Evolutionary conservation across 2,329 filamentous ascomycete species (phyloP).

Genomic region (Periconia sp.): DNA sequence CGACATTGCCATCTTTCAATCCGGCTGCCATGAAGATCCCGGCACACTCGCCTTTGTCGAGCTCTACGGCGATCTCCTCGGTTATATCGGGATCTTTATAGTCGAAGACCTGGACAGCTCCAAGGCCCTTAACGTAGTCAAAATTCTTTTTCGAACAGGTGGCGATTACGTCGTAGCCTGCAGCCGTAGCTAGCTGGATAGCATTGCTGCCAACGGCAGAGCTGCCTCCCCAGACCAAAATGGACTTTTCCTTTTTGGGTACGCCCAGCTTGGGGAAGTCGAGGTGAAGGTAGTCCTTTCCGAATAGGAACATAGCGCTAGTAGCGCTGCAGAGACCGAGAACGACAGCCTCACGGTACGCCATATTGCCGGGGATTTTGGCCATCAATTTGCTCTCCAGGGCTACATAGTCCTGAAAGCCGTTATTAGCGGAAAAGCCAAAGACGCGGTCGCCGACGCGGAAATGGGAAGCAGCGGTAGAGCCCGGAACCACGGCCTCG

Average conservation of each 20-base stretch:
- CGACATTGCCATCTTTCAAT: no score
- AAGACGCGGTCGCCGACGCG: conserved; percentile 50
- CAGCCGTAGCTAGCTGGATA: conserved; percentile 45
- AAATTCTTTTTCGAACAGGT: conserved; percentile 55
- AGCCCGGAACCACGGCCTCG: conserved; percentile 47
- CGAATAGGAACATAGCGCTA: conserved; percentile 45
- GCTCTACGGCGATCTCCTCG: no score
- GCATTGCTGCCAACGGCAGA: conserved; percentile 44
- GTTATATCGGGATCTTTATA: conserved; percentile 54
- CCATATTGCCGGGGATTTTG: conserved; percentile 38
- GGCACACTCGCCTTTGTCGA: no score
- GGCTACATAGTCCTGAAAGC: conserved; percentile 33
- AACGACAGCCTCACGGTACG: conserved; percentile 44
- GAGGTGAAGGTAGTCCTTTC: conserved; percentile 37
- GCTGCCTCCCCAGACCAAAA: conserved; percentile 56
- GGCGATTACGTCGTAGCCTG: conserved; percentile 46
- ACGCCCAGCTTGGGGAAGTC: conserved; percentile 34
- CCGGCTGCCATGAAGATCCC: no score
- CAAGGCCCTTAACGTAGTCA: conserved; percentile 51
- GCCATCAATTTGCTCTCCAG: conserved; percentile 23
- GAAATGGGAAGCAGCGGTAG: conserved; percentile 49
- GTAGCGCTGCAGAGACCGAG: conserved; percentile 49
- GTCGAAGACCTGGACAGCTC: conserved; percentile 55
- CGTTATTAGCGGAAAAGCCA: conserved; percentile 5
- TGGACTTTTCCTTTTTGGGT: conserved; percentile 2